Evolutionary conservation across 1,284 basidiomycete species (phyloP).

Genomic region (Sanguinoderma infundibulare): DNA sequence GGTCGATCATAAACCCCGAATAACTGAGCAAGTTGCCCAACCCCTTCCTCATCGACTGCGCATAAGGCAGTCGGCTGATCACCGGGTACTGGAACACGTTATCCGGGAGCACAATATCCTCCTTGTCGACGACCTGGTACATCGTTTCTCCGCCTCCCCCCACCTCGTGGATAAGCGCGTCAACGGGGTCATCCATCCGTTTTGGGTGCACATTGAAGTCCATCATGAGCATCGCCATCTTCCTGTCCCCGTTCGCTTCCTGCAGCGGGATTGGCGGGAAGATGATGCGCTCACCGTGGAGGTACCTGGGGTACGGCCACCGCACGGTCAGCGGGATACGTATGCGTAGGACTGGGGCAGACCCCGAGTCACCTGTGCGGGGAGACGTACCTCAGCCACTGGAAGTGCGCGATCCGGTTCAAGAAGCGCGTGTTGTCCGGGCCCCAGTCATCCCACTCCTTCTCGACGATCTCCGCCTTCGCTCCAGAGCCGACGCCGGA

Average conservation of each 20-base stretch:
- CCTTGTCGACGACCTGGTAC: background rate
- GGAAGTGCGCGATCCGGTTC: conserved; percentile 30
- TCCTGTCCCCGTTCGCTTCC: background rate
- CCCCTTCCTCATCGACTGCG: background rate
- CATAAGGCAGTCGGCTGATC: conserved; percentile 17
- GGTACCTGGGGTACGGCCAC: conserved; percentile 39
- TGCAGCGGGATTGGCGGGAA: conserved; percentile 27
- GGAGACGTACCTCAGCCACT: conserved; percentile 28
- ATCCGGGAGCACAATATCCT: background rate
- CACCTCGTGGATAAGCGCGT: background rate
- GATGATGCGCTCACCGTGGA: conserved; percentile 48
- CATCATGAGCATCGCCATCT: conserved; percentile 21
- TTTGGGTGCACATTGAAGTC: conserved; percentile 44
- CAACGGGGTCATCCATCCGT: conserved; percentile 20
- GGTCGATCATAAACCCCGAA: conserved; percentile 21
- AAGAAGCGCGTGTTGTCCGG: conserved; percentile 45
- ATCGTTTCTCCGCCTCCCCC: background rate
- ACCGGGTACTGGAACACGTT: conserved; percentile 10
- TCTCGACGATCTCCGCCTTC: background rate
- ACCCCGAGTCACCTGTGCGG: conserved; percentile 4
- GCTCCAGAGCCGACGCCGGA: background rate
- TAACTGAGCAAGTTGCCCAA: conserved; percentile 8
- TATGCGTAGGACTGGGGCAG: background rate
- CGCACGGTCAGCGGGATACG: background rate
- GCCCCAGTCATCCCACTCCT: conserved; percentile 45